A percentile compares a stretch with the other conserved stretches of the same genome.
Conservation (phyloP, 1,284 basidiomycete genomes). For the Microbotryum intermedium region DNA sequence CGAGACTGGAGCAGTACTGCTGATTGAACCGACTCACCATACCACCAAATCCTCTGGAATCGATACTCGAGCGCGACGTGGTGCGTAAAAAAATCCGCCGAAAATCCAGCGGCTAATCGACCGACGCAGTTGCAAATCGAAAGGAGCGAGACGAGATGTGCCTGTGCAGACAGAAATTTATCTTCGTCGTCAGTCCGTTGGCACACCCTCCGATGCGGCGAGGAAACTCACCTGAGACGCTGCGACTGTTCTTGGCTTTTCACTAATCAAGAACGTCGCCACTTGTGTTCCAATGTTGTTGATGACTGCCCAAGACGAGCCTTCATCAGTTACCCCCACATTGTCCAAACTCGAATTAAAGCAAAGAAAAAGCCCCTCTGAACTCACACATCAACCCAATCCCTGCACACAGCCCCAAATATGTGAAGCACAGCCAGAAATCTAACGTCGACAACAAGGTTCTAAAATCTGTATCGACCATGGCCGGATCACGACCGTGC, state of each 20-base stretch:
- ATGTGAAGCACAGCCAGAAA: constrained; percentile 10
- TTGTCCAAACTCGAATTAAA: background rate
- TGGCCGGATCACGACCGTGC: constrained; percentile 1
- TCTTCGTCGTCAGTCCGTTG: background rate
- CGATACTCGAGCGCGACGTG: constrained; percentile 1
- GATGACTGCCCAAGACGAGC: background rate
- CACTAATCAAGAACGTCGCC: constrained; percentile 4
- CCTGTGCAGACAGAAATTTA: background rate
- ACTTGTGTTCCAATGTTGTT: constrained; percentile 22
- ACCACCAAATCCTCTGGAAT: constrained; percentile 20
- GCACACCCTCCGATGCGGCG: no score
- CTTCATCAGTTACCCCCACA: no score
- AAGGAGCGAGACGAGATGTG: constrained; percentile 19
- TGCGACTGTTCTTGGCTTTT: background rate
- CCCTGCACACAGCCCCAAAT: constrained; percentile 13
- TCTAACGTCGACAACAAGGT: constrained; percentile 8
- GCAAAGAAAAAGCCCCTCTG: background rate
- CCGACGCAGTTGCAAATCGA: constrained; percentile 16
- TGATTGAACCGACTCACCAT: background rate
- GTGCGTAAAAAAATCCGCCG: constrained; percentile 10
- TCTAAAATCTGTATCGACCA: constrained; percentile 11
- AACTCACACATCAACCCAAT: constrained; percentile 16
- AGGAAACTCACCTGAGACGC: background rate
- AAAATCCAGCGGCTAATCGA: constrained; percentile 11
- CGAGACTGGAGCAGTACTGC: background rate